phyloP scores from a whole-genome alignment of 1,284 basidiomycete species.

The Exobasidium rhododendri region DNA sequence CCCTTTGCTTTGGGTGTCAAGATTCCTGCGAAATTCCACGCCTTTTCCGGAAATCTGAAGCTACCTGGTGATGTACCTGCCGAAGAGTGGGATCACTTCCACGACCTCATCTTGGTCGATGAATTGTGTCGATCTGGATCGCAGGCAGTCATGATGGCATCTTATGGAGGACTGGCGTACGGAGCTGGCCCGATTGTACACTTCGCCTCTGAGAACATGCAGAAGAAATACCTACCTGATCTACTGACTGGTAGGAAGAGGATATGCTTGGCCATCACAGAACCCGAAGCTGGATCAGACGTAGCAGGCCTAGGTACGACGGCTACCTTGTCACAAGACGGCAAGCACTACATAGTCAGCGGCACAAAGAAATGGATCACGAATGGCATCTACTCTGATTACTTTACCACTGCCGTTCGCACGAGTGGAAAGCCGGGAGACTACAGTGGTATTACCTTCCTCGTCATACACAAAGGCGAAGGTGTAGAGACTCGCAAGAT shows the following conservation, averaged over 20 bases:
- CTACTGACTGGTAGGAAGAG: constrained; percentile 36
- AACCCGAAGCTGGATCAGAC: constrained; percentile 52
- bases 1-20: constrained; percentile 29
- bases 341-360: constrained; percentile 55
- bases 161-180: constrained; percentile 28
- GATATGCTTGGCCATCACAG: constrained; percentile 48
- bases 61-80: constrained; percentile 33
- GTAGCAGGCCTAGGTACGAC: constrained; percentile 51
- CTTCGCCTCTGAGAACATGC: constrained; percentile 36
- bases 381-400: constrained; percentile 50
- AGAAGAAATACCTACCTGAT: constrained; percentile 35
- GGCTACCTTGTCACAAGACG: constrained; percentile 48
- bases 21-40: constrained; percentile 27
- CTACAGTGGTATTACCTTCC: constrained; percentile 51
- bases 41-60: constrained; percentile 26
- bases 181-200: constrained; percentile 37
- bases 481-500: constrained; percentile 47
- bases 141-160: constrained; percentile 26
- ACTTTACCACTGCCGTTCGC: constrained; percentile 53
- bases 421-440: constrained; percentile 55
- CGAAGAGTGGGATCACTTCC: constrained; percentile 44
- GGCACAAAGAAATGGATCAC: constrained; percentile 55
- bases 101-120: constrained; percentile 45
- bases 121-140: constrained; percentile 35
- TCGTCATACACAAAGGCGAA: constrained; percentile 46